Evolutionary conservation across 768 basidiomycete genomes (phyloP), one percentile per base, ranked within the genome.

Genomic region (Xanthoconium purpureum): DNA sequence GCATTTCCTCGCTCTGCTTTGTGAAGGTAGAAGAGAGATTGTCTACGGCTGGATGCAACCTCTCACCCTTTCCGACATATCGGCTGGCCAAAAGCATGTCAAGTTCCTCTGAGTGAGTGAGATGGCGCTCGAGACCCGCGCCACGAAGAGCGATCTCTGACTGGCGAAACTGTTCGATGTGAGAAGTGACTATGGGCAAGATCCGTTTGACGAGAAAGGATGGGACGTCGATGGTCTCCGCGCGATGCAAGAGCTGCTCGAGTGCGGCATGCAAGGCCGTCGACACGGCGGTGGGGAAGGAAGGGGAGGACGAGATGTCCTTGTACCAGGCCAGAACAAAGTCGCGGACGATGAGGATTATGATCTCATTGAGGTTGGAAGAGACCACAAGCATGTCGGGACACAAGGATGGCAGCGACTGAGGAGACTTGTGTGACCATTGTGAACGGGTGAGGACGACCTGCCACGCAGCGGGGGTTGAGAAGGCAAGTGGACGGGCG

Each of bases 381-480:
- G 89, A 91, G 28, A 91, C 75, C 56, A 82, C 75, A 13, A 84
- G 82, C 38, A 83, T 83, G 28, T 82, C 77, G 30, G 87, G 85
- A 62, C 80, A 80, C 18, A 94, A 72, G 9, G 86, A 82, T 1
- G 87, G 79, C 18, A 88, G 76, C n/a, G 83, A 75, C 64, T 85
- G 84, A 0, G 87, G 84, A 5, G 84, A 74, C 55, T 78, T 83
- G 61, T 87, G 84, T 4, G 90, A 90, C 94, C 94, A 96, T 70
- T 89, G 85, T n/a, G 91, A 91, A 33, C 94, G 84, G 44, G 84
- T 93, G 49, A 91, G 77, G 46, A 92, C 89, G 0, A 88, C 93
- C 66, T 94, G 91, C 94, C 94, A 97, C 33, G 94, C 94, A 54
- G 94, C 92, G 28, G 93, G 91, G 3, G 93, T 93, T 5, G 92